Conservation (phyloP, 495 filamentous ascomycete species). For the Penicillium crystallinum region DNA sequence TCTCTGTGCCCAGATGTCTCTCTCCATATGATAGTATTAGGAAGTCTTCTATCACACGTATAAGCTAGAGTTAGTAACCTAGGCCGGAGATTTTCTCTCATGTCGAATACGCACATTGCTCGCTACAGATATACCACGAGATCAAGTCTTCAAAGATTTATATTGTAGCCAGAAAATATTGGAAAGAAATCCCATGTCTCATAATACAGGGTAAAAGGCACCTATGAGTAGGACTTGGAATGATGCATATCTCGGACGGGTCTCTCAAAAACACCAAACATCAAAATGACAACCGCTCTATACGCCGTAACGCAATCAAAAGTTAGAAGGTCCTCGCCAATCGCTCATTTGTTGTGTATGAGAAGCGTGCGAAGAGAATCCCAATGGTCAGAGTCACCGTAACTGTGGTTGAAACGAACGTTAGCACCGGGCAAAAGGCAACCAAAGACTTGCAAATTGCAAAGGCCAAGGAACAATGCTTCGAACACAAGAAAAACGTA, state of each 20-base stretch:
- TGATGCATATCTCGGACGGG: constrained; percentile 1
- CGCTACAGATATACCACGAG: not conserved
- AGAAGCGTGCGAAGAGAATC: constrained; percentile 72
- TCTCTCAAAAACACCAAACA: constrained; percentile 8
- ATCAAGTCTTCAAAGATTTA: not conserved
- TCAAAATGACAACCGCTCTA: constrained; percentile 24
- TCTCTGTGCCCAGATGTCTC: too few species aligned
- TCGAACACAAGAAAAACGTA: constrained; percentile 47
- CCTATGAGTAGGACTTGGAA: constrained; percentile 6
- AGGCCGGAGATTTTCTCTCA: too few species aligned
- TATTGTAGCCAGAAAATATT: not conserved
- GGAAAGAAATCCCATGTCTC: constrained; percentile 12
- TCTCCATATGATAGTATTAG: not conserved
- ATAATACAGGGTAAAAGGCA: constrained; percentile 22
- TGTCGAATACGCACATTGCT: not conserved
- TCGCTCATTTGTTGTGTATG: constrained; percentile 72
- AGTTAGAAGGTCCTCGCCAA: not conserved
- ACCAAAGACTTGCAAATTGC: not conserved
- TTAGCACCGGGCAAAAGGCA: constrained; percentile 15
- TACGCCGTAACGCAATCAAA: constrained; percentile 26
- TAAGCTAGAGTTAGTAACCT: not conserved
- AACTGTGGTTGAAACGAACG: constrained; percentile 37
- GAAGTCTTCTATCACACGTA: not conserved
- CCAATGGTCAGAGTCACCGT: constrained; percentile 75
- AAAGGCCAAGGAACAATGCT: not conserved